phyloP scores from a whole-genome alignment of 2,329 filamentous ascomycete genomes.

The Alternaria arborescens region DNA sequence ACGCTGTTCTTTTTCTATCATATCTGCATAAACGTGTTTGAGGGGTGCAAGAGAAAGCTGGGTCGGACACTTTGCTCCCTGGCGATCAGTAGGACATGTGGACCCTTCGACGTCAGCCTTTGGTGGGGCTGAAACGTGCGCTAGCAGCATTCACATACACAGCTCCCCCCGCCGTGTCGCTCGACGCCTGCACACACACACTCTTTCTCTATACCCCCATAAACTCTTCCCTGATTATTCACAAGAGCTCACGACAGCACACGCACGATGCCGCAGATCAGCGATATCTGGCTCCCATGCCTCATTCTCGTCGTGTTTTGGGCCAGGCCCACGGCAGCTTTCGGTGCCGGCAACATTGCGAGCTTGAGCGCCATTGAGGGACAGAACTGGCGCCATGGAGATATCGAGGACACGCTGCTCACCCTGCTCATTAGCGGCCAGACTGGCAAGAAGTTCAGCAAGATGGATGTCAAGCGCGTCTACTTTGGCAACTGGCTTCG shows the following conservation, averaged over 20 bases:
- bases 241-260: slow-evolving; percentile 11
- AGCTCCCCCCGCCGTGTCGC: not conserved
- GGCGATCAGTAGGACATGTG: not conserved
- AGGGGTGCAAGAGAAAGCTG: not conserved
- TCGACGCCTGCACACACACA: not conserved
- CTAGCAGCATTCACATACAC: slow-evolving; percentile 5
- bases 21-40: not conserved
- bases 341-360: slow-evolving; percentile 89
- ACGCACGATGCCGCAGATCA: slow-evolving; percentile 39
- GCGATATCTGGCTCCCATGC: slow-evolving; percentile 51
- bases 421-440: slow-evolving; percentile 72
- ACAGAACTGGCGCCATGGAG: slow-evolving; percentile 73
- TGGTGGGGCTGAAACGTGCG: slow-evolving; percentile 12
- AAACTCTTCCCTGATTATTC: not conserved
- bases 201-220: not conserved
- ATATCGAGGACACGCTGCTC: slow-evolving; percentile 91
- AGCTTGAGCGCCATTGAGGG: slow-evolving; percentile 82
- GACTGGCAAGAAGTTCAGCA: slow-evolving; percentile 82
- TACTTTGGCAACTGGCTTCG: slow-evolving; percentile 97
- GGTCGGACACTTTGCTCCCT: not conserved
- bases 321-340: slow-evolving; percentile 74
- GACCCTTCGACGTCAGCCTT: slow-evolving; percentile 9
- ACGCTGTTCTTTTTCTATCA: no score
- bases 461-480: slow-evolving; percentile 85
- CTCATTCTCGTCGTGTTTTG: slow-evolving; percentile 68